phyloP scores from a whole-genome alignment of 306 rosid species.

The Fagus crenata region DNA sequence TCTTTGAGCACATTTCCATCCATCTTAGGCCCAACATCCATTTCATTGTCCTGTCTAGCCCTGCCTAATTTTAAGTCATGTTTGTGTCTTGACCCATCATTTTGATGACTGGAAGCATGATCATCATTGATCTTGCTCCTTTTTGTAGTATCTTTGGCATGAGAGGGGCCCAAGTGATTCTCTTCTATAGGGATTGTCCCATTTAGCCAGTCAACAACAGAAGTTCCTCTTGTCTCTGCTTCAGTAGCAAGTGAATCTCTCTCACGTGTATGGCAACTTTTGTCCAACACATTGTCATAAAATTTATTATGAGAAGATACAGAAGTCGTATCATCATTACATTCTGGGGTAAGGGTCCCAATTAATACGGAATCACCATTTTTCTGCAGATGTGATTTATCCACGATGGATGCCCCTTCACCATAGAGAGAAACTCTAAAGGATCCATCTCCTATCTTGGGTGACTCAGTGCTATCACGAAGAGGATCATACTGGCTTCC shows the following conservation, averaged over 20 bases:
- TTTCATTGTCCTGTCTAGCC: conserved; percentile 44
- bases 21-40: conserved; percentile 42
- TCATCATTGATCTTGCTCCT: conserved; percentile 27
- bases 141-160: conserved; percentile 36
- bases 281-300: conserved; percentile 48
- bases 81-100: conserved; percentile 47
- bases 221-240: conserved; percentile 58
- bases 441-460: conserved; percentile 63
- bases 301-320: conserved; percentile 71
- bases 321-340: conserved; percentile 66
- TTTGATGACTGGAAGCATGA: conserved; percentile 41
- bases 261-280: conserved; percentile 39
- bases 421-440: conserved; percentile 50
- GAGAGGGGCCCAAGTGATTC: conserved; percentile 30
- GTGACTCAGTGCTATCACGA: conserved; percentile 66
- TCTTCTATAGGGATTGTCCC: conserved; percentile 40
- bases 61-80: conserved; percentile 45
- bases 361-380: conserved; percentile 44
- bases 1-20: conserved; percentile 55
- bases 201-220: conserved; percentile 44
- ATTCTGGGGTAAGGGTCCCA: conserved; percentile 49
- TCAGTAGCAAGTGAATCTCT: conserved; percentile 47
- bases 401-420: conserved; percentile 47
- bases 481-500: conserved; percentile 71
- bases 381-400: conserved; percentile 36